Evolutionary conservation across 1,284 basidiomycete species (phyloP), one percentile per base, ranked within the genome.

Genomic region (Boletellus deceptivus): DNA sequence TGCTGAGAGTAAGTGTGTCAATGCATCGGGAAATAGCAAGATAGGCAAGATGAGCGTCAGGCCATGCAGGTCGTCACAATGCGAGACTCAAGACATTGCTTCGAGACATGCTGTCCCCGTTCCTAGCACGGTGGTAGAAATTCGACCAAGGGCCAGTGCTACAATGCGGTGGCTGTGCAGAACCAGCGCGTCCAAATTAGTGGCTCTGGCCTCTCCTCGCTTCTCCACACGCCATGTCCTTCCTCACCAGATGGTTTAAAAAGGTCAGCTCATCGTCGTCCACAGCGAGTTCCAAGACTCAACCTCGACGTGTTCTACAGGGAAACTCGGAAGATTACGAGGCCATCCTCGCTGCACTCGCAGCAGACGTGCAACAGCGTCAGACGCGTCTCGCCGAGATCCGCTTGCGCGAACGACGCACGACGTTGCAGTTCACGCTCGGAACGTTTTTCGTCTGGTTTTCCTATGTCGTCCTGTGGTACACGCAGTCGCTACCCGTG

Each of bases 381-480:
- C 89, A 96, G 69, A 79, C 83, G 33, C 81, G 85, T 53, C 83
- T 99, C 8, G 86, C 91, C 1, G 93, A 95, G 65, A 91, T 98
- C 61, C 84, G 91, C 10, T 73, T 92, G 43, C 84, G 94, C 22
- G 89, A 98, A 69, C 81, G 93, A 35, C 79, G 94, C 3, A 78
- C 91, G 3, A 89, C 86, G 11, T 76, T 95, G 41, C 75, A 90
- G 27, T 82, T 91, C 43, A 94, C 94, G 1, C 69, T 93, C 6
- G 96, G 93, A 65, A 86, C 92, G 0, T 71, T 96, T 56, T 80
- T 84, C 1, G 69, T 79, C 34, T 98, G 94, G 94, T 78, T 82
- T 27, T 67, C 82, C 17, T 98, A 96, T 72, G 77, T 86, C 37
- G 83, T 75, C 22, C 61, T 91, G 46, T 97, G 95, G 92, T 98